These are phyloP conservation scores for Vitis hybrid DNA, from an alignment of 177 flowering plant genomes.

Conservation along the genomic window DNA sequence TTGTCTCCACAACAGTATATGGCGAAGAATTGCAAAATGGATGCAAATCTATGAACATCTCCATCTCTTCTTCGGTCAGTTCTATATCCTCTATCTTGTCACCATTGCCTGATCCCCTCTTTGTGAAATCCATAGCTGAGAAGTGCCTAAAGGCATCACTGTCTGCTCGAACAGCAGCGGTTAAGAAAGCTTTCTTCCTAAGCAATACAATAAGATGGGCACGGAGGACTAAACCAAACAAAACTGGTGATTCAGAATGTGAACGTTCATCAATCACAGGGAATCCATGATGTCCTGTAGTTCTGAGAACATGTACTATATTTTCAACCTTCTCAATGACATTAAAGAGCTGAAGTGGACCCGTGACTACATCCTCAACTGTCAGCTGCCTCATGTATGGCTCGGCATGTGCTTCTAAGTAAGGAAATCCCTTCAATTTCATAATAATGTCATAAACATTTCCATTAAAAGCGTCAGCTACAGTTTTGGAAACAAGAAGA, in stretches of 20 bases:
- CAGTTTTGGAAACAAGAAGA: slow-evolving; percentile 85
- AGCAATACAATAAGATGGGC: slow-evolving; percentile 68
- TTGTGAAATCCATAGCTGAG: slow-evolving; percentile 73
- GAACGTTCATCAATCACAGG: slow-evolving; percentile 88
- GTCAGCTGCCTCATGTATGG: slow-evolving; percentile 89
- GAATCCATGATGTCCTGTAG: slow-evolving; percentile 79
- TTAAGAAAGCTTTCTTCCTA: slow-evolving; percentile 58
- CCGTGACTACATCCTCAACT: slow-evolving; percentile 71
- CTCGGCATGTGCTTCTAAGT: slow-evolving; percentile 78
- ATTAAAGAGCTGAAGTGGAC: slow-evolving; percentile 66
- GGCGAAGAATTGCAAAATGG: slow-evolving; percentile 89
- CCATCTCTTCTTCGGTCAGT: slow-evolving; percentile 79
- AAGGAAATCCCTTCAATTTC: slow-evolving; percentile 85
- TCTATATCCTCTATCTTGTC: slow-evolving; percentile 63
- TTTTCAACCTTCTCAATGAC: slow-evolving; percentile 80
- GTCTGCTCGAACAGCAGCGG: slow-evolving; percentile 25
- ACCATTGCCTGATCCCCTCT: slow-evolving; percentile 55
- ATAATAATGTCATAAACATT: slow-evolving; percentile 72
- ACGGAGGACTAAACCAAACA: slow-evolving; percentile 78
- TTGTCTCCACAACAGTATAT: slow-evolving; percentile 87
- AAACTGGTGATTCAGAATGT: slow-evolving; percentile 40
- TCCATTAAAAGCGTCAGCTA: slow-evolving; percentile 77
- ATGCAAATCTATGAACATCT: slow-evolving; percentile 88
- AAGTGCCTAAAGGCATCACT: slow-evolving; percentile 36
- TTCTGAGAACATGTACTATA: slow-evolving; percentile 66